phyloP scores from a whole-genome alignment of 192 early-diverging fungal genomes.

The Podila horticola region DNA sequence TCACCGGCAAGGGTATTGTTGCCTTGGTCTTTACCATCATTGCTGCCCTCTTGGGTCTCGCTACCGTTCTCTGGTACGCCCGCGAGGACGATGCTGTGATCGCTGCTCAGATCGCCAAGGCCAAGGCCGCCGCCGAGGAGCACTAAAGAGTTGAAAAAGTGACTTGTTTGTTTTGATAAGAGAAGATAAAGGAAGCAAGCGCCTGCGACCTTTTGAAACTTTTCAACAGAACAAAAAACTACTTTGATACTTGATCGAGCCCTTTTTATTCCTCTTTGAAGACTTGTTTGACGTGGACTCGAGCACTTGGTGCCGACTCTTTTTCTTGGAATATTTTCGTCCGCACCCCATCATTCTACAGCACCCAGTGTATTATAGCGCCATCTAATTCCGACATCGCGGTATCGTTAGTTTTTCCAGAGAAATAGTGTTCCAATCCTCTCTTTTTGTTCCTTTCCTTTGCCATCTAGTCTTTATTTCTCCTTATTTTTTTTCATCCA shows the following conservation, averaged over 20 bases:
- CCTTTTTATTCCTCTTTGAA: constrained; percentile 8
- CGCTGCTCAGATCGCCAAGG: constrained; percentile 33
- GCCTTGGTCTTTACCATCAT: constrained; percentile 78
- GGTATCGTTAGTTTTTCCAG: too few species aligned
- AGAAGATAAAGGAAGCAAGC: constrained; percentile 30
- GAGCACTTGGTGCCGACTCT: background rate
- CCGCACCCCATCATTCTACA: background rate
- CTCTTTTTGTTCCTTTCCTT: too few species aligned
- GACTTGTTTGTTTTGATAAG: background rate
- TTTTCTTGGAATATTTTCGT: background rate
- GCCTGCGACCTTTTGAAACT: constrained; percentile 26
- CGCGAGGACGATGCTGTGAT: constrained; percentile 46
- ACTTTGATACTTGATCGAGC: background rate
- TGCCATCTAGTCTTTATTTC: too few species aligned
- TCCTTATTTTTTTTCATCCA: too few species aligned
- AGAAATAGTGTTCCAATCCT: too few species aligned
- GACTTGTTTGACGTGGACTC: too few species aligned
- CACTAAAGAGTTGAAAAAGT: constrained; percentile 15
- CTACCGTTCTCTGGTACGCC: constrained; percentile 81
- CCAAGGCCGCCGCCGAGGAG: constrained; percentile 33
- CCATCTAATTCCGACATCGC: background rate
- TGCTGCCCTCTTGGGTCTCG: constrained; percentile 77
- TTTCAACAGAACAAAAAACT: background rate
- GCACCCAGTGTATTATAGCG: constrained; percentile 40
- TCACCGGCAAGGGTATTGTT: constrained; percentile 75